Evolutionary conservation across 129 eudicot genomes (phyloP), one percentile per base, ranked within the genome.

Genomic region (Scalesia atractyloides): DNA sequence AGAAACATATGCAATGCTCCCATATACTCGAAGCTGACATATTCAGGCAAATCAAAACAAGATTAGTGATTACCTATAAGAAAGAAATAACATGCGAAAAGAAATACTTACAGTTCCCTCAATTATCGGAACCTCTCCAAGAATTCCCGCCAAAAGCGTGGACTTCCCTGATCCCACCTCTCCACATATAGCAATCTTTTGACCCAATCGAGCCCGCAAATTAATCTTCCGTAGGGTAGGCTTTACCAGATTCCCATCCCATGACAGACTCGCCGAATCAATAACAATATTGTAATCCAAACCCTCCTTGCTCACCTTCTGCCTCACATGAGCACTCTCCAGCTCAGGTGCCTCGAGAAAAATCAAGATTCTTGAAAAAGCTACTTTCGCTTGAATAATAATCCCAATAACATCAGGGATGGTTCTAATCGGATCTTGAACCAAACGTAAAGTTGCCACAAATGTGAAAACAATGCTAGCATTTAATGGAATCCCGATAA

Each of bases 141-240:
- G 96, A 80, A 90, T 75, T 64, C 97, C 86, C 3, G 99, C 91
- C 50, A 94, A 82, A 81, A 94, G 89, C 2, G 99, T 90, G 0
- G 99, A 94, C 82, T 94, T 94, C 13, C 98, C 98, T 0, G 98
- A 94, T 6, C 97, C 98, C 13, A 94, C 98, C 75, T 94, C 98
- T 33, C 98, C 98, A 81, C 98, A 94, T 20, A 94, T 83, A 18
- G 98, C 97, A 36, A 90, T 78, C 79, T 87, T 94, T 51, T 87
- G 89, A 60, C 98, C 96, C 61, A 63, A 68, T 66, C 66, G 77
- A 73, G 86, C 97, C 76, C 60, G 86, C 76, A 94, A 66, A 69
- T 79, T 74, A 26, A 94, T 79, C 74, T 86, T 82, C 48, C 78
- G 75, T 59, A 94, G 80, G 0, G 97, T 87, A 2, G 98, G 84